Percentiles rank a stretch among this genome's conserved stretches.
Evolutionary conservation across 2,329 filamentous ascomycete genomes (phyloP).

Genomic region (Fusarium sp.): DNA sequence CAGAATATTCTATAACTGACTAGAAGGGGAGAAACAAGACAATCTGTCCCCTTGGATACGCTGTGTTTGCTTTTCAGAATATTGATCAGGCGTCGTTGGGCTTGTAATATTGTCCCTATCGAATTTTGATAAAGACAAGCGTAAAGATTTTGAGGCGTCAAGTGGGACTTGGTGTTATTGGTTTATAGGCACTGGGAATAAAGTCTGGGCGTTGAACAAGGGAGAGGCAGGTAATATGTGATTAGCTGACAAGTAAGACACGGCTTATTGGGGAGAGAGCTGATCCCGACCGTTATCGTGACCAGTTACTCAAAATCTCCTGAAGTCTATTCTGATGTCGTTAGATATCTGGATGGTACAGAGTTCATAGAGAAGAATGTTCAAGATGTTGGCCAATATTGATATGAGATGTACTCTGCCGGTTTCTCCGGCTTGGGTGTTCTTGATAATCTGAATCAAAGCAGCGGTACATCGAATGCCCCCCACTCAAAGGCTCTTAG

Average conservation of each 20-base stretch:
- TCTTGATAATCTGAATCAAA: conserved; percentile 32
- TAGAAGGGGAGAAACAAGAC: background rate
- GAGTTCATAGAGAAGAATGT: background rate
- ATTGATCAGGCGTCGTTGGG: conserved; percentile 3
- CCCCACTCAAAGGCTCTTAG: conserved; percentile 42
- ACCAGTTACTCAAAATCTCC: background rate
- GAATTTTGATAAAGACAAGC: conserved; percentile 5
- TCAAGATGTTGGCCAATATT: background rate
- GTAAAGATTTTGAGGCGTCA: conserved; percentile 18
- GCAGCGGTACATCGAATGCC: conserved; percentile 25
- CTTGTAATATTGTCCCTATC: background rate
- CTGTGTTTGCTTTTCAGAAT: conserved; percentile 2
- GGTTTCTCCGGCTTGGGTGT: conserved; percentile 34
- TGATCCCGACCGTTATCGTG: conserved; percentile 15
- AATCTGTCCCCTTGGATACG: no score
- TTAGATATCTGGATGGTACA: background rate
- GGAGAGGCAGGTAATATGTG: conserved; percentile 22
- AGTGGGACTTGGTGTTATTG: conserved; percentile 13
- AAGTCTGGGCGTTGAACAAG: conserved; percentile 25
- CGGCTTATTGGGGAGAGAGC: background rate
- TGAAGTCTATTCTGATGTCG: background rate
- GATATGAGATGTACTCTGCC: conserved; percentile 11
- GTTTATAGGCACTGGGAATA: conserved; percentile 2
- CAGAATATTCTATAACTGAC: background rate
- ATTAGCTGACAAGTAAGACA: conserved; percentile 26